These are phyloP conservation scores for Ogataea kodamae DNA, from an alignment of 805 yeast species.

Conservation along the genomic window DNA sequence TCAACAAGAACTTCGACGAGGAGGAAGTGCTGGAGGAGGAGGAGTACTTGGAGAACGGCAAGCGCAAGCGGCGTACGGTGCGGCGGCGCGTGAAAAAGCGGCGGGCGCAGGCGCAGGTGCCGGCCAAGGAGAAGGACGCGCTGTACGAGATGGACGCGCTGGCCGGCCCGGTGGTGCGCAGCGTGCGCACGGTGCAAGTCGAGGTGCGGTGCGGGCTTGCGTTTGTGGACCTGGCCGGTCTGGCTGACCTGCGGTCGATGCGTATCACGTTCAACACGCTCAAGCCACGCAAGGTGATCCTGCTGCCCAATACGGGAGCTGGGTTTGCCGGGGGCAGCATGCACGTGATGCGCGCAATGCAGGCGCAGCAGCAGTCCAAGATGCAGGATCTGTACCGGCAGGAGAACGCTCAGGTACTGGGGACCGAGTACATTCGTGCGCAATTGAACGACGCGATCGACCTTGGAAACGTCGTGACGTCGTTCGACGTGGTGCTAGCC, in stretches of 20 bases:
- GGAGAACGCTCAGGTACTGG: slow-evolving; percentile 15
- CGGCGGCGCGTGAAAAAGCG: slow-evolving; percentile 23
- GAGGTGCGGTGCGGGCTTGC: slow-evolving; percentile 66
- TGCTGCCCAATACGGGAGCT: slow-evolving; percentile 24
- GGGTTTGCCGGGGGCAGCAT: slow-evolving; percentile 24
- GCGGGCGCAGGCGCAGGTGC: slow-evolving; percentile 34
- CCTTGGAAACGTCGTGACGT: slow-evolving; percentile 51
- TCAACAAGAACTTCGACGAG: slow-evolving; percentile 28
- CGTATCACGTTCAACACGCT: slow-evolving; percentile 72
- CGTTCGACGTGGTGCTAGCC: slow-evolving; percentile 64
- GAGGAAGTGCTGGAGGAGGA: slow-evolving; percentile 22
- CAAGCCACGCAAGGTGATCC: slow-evolving; percentile 74
- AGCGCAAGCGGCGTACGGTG: slow-evolving; percentile 21
- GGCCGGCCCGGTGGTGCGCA: slow-evolving; percentile 22
- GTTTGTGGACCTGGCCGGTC: slow-evolving; percentile 77
- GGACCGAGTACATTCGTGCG: slow-evolving; percentile 30
- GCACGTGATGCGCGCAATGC: slow-evolving; percentile 21
- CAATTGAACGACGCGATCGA: slow-evolving; percentile 39
- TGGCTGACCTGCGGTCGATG: slow-evolving; percentile 80
- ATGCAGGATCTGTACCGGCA: slow-evolving; percentile 17
- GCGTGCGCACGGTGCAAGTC: slow-evolving; percentile 23
- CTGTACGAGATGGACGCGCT: slow-evolving; percentile 25
- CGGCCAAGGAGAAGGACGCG: slow-evolving; percentile 17
- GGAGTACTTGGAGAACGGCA: slow-evolving; percentile 25
- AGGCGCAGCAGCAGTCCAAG: slow-evolving; percentile 21